Conservation (phyloP, 2,329 filamentous ascomycete species). For the Alternaria panax region DNA sequence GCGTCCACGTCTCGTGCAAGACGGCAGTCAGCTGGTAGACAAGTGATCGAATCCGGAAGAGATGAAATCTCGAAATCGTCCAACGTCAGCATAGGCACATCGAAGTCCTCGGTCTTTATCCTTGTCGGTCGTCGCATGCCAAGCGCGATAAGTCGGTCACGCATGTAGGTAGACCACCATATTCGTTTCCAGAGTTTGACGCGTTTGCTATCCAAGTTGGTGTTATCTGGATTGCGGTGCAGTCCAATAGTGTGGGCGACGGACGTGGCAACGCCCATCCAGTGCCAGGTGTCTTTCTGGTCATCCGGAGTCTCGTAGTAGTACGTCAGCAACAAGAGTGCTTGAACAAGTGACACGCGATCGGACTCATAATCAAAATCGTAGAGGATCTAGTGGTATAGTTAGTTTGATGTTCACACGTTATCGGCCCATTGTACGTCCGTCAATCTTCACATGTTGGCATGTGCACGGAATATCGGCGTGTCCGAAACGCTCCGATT, state of each 20-base stretch:
- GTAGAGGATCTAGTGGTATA: conserved; percentile 72
- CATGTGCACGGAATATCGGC: conserved; percentile 18
- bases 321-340: conserved; percentile 90
- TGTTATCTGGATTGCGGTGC: conserved; percentile 82
- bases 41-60: conserved; percentile 71
- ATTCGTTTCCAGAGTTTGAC: conserved; percentile 92
- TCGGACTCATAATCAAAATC: conserved; percentile 96
- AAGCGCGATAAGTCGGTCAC: conserved; percentile 88
- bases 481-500: conserved; percentile 9
- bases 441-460: conserved; percentile 17
- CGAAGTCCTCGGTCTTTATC: conserved; percentile 92
- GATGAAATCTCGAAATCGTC: conserved; percentile 82
- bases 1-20: conserved; percentile 73
- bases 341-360: conserved; percentile 86
- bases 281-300: conserved; percentile 98
- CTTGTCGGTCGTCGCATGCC: conserved; percentile 92
- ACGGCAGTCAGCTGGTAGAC: conserved; percentile 74
- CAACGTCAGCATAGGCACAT: conserved; percentile 87
- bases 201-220: conserved; percentile 74
- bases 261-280: conserved; percentile 96
- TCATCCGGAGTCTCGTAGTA: conserved; percentile 98
- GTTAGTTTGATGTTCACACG: conserved; percentile 22
- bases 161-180: conserved; percentile 98
- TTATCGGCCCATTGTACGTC: neutral
- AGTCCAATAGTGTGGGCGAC: conserved; percentile 92